Evolutionary conservation across 2,329 filamentous ascomycete species (phyloP).

Genomic region (Fusarium sp.): DNA sequence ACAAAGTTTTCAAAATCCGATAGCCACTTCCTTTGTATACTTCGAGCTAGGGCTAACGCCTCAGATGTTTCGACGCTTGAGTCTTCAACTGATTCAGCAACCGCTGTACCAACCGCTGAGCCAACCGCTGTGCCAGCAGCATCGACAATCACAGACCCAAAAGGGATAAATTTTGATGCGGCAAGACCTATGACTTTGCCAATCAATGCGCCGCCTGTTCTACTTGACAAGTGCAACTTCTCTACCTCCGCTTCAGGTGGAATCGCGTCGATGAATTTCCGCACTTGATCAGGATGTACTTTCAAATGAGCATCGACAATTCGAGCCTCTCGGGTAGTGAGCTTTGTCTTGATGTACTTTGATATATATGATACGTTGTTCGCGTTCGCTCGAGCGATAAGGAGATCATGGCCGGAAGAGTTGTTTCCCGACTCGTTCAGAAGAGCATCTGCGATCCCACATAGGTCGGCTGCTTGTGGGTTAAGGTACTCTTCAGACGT

Average conservation of each 20-base stretch:
- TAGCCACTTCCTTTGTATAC: neutral
- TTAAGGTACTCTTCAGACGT: neutral
- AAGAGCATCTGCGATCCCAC: neutral
- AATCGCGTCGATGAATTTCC: neutral
- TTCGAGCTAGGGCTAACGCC: accelerated
- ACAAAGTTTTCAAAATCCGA: neutral
- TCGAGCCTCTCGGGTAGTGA: neutral
- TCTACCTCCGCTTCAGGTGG: neutral
- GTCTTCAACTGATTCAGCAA: neutral
- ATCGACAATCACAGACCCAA: too few species aligned
- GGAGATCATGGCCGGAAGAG: neutral
- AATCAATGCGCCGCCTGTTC: too few species aligned
- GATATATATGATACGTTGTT: neutral
- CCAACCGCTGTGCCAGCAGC: too few species aligned
- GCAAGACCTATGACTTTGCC: too few species aligned
- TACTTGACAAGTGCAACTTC: accelerated
- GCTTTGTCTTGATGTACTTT: neutral
- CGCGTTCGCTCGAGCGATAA: neutral
- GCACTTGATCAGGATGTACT: neutral
- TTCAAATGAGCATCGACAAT: neutral
- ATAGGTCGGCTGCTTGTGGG: neutral
- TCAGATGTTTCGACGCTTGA: neutral
- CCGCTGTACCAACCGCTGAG: too few species aligned
- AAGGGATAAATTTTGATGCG: too few species aligned
- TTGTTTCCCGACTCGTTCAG: neutral